phyloP scores from a whole-genome alignment of 768 basidiomycete genomes.

The Rhodotorula diobovata region DNA sequence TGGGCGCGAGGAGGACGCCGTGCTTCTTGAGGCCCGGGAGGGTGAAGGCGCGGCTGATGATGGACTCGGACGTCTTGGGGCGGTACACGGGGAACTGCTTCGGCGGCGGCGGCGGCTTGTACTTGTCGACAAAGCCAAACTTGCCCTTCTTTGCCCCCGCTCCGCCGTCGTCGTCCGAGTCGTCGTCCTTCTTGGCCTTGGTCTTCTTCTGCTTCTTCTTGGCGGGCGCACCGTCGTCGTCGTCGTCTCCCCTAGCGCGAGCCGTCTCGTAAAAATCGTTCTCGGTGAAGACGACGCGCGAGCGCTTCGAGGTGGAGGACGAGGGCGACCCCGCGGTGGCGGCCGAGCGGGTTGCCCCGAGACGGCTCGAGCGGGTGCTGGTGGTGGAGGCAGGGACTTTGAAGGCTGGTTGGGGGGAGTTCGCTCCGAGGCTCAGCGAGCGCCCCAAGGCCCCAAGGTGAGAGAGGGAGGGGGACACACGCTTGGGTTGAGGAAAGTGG shows the following conservation, averaged over 20 bases:
- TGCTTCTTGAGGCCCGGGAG: conserved; percentile 59
- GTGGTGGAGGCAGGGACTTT: conserved; percentile 43
- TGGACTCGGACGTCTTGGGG: conserved; percentile 67
- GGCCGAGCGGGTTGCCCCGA: conserved; percentile 25
- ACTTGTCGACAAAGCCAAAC: conserved; percentile 46
- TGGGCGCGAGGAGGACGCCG: conserved; percentile 30
- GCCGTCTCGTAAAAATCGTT: conserved; percentile 45
- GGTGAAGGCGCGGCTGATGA: conserved; percentile 61
- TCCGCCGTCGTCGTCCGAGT: conserved; percentile 36
- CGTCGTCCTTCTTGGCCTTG: conserved; percentile 54
- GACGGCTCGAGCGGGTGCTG: conserved; percentile 30
- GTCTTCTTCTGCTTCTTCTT: conserved; percentile 62
- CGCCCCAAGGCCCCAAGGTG: neutral
- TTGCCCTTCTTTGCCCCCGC: conserved; percentile 44
- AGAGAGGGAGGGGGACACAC: conserved; percentile 4
- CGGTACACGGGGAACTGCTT: conserved; percentile 62
- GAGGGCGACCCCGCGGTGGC: neutral
- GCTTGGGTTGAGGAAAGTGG: conserved; percentile 45
- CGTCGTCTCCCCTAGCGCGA: conserved; percentile 20
- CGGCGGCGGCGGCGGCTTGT: conserved; percentile 36
- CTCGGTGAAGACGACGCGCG: conserved; percentile 36
- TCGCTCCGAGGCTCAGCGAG: neutral
- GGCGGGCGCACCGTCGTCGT: conserved; percentile 56
- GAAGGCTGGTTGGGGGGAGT: conserved; percentile 41
- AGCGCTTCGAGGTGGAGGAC: conserved; percentile 35